Conservation (phyloP, 176 grass and related monocot genomes). For the Elymus sibiricus region DNA sequence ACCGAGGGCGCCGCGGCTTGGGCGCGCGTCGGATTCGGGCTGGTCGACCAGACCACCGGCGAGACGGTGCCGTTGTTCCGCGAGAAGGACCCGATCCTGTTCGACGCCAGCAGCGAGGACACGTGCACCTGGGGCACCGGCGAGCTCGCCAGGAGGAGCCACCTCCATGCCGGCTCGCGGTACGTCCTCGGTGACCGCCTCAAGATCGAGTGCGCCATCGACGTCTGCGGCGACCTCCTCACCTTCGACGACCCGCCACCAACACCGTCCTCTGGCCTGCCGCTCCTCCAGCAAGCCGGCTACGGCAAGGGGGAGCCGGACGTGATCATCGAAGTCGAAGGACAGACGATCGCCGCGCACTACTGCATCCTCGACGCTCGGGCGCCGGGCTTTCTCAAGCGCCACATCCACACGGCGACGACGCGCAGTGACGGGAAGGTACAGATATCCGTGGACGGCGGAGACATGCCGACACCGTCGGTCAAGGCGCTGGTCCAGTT, state of each 20-base stretch:
- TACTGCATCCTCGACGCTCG: not conserved
- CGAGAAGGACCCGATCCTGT: not conserved
- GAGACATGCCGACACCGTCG: not conserved
- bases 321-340: not conserved
- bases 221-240: not conserved
- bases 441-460: not conserved
- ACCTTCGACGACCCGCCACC: not conserved
- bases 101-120: not conserved
- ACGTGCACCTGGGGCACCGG: not conserved
- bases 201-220: not conserved
- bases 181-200: not conserved
- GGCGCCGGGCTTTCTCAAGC: not conserved
- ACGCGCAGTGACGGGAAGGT: not conserved
- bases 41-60: not conserved
- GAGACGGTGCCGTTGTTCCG: not conserved
- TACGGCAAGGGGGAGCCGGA: not conserved
- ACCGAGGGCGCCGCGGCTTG: not conserved
- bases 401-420: not conserved
- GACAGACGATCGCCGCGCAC: not conserved
- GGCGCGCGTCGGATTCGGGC: slow-evolving; percentile 10
- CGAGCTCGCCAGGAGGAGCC: not conserved
- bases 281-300: too few relatives aligned
- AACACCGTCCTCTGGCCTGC: not conserved
- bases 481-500: not conserved
- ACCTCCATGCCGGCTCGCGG: not conserved